phyloP scores from a whole-genome alignment of 2,329 filamentous ascomycete species.

The Xylariaceae sp. region DNA sequence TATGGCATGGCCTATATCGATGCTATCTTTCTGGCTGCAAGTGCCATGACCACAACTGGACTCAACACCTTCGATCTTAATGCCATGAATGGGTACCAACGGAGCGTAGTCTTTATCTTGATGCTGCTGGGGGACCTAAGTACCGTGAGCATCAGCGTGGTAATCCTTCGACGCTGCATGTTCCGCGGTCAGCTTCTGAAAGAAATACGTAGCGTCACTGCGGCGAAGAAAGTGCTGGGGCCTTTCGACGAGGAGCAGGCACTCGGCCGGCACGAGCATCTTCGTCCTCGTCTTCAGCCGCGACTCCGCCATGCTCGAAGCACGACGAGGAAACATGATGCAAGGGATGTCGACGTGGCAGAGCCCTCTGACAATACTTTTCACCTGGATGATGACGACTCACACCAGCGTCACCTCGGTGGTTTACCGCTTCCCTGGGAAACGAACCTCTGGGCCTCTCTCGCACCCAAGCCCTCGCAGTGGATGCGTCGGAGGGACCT shows the following conservation, averaged over 20 bases:
- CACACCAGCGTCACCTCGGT: background rate
- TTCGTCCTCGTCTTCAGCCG: background rate
- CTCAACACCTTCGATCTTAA: constrained; percentile 1
- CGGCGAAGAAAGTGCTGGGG: background rate
- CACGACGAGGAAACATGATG: background rate
- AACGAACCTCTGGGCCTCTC: background rate
- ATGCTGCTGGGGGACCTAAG: constrained; percentile 3
- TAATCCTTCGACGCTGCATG: background rate
- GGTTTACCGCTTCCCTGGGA: background rate
- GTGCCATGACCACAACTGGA: constrained; percentile 2
- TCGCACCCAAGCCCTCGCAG: background rate
- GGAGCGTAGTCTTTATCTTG: constrained; percentile 2
- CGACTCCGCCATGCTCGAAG: background rate
- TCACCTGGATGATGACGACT: no score
- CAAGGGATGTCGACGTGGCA: no score
- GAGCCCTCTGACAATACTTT: no score
- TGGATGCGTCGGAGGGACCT: background rate
- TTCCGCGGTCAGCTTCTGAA: constrained; percentile 1
- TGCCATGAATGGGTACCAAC: constrained; percentile 1
- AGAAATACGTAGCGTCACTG: background rate
- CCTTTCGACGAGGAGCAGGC: background rate
- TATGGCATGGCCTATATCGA: constrained; percentile 1
- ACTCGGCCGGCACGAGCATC: background rate
- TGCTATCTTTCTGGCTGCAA: constrained; percentile 1
- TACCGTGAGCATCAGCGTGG: constrained; percentile 3